phyloP scores from a whole-genome alignment of 306 rosid genomes.

The Betula pendula region DNA sequence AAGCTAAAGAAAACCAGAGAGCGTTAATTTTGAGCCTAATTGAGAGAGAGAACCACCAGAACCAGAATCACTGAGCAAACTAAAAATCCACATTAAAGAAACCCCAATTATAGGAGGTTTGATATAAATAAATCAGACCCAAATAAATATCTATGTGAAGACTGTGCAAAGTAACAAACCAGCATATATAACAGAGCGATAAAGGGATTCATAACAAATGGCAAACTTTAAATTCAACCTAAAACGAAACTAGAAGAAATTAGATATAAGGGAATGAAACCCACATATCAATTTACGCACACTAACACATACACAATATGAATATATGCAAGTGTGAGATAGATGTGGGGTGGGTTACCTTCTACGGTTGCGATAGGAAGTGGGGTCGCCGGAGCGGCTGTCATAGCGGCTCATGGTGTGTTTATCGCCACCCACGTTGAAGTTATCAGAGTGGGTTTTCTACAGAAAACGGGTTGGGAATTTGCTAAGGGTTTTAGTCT shows the following conservation, averaged over 20 bases:
- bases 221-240: neutral
- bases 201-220: neutral
- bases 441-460: constrained; percentile 2
- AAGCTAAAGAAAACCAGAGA: neutral
- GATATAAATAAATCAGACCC: neutral
- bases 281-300: neutral
- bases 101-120: neutral
- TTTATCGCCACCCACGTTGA: neutral
- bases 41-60: neutral
- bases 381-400: constrained; percentile 90
- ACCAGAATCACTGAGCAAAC: neutral
- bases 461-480: neutral
- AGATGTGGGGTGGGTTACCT: constrained; percentile 46
- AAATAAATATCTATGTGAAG: neutral
- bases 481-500: neutral
- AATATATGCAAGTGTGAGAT: neutral
- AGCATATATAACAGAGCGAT: neutral
- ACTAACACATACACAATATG: neutral
- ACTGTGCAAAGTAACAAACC: neutral
- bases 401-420: constrained; percentile 90
- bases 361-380: constrained; percentile 87
- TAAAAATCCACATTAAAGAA: neutral
- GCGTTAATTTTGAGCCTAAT: neutral
- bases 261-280: neutral
- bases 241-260: neutral